Base-by-base conservation (phyloP, 2,329 filamentous ascomycete species). In the Ascocoryne sarcoides region DNA sequence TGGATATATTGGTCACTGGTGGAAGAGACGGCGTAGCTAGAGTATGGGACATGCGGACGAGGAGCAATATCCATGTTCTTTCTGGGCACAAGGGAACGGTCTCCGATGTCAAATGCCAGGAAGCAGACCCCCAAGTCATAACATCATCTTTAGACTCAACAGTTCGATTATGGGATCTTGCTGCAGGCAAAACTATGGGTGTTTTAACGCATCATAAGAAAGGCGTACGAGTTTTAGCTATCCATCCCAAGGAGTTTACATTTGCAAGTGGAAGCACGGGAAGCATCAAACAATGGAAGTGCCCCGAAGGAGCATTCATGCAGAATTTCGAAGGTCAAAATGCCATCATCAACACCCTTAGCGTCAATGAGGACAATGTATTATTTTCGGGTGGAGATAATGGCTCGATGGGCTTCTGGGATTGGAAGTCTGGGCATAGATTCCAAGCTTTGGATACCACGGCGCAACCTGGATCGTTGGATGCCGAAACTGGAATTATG, bases 281-380 rank as follows among this genome's bases (percentile, higher is more conserved):
- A 17, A 89, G 84, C 60, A 95, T 98, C 66, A 98, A 98, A 70
- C 92, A 98, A 66, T 98, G 92, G 90, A 95, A 96, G 62, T 96
- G 89, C 52, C 93, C 93, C 1, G 88, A 95, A 60, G 93, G 90
- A 28, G 87, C 87, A 12, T 96, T 98, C 60, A 98, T 98, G 92
- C 89, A 95, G 63, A 96, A 96, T 60, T 96, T 96, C 57, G 86
- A 95, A 32, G 90, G 90, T 4, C 90, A 96, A 58, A 95, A 95
- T 57, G 78, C 87, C 45, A 93, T 98, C 60, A 90, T 98, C 67
- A 98, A 98, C 65, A 88, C 88, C 0, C 67, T 98, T 33, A 76
- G 87, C 32, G 88, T 92, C 21, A 98, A 98, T 61, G 85, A 93
- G 56, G 87, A 95, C 60, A 92, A 95, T 55, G 86, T 96, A 12